phyloP scores from a whole-genome alignment of 164 flowering plant species.

The Aristolochia contorta region DNA sequence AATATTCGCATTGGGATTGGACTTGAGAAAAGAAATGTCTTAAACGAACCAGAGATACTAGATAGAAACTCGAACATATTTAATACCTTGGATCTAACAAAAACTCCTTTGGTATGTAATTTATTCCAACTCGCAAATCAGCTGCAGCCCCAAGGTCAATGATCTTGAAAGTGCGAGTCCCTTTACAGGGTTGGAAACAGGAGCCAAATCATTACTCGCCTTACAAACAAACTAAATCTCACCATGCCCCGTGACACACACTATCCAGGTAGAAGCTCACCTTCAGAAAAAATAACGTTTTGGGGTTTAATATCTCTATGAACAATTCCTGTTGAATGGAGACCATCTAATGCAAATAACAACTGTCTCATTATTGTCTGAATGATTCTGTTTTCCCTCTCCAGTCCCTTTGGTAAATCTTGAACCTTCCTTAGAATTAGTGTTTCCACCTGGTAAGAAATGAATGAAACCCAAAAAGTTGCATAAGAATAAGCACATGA shows the following conservation, averaged over 20 bases:
- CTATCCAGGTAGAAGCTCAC: slow-evolving; percentile 18
- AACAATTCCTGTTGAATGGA: slow-evolving; percentile 96
- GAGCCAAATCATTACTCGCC: too few species aligned
- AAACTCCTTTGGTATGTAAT: slow-evolving; percentile 94
- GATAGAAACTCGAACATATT: background rate
- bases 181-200: slow-evolving; percentile 29
- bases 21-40: background rate
- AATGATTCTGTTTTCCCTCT: slow-evolving; percentile 86
- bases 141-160: slow-evolving; percentile 99
- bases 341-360: slow-evolving; percentile 90
- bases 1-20: too few species aligned
- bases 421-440: slow-evolving; percentile 75
- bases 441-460: slow-evolving; percentile 64
- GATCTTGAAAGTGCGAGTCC: slow-evolving; percentile 83
- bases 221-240: background rate
- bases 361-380: slow-evolving; percentile 81
- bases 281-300: slow-evolving; percentile 90
- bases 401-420: slow-evolving; percentile 78
- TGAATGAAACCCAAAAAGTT: background rate
- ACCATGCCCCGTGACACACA: background rate
- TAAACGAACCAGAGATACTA: background rate
- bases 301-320: slow-evolving; percentile 98
- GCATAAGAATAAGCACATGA: background rate
- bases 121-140: slow-evolving; percentile 94
- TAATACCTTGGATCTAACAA: slow-evolving; percentile 87